These are phyloP conservation scores for Tuber melanosporum DNA, from an alignment of 495 filamentous ascomycete species.

Conservation along the genomic window DNA sequence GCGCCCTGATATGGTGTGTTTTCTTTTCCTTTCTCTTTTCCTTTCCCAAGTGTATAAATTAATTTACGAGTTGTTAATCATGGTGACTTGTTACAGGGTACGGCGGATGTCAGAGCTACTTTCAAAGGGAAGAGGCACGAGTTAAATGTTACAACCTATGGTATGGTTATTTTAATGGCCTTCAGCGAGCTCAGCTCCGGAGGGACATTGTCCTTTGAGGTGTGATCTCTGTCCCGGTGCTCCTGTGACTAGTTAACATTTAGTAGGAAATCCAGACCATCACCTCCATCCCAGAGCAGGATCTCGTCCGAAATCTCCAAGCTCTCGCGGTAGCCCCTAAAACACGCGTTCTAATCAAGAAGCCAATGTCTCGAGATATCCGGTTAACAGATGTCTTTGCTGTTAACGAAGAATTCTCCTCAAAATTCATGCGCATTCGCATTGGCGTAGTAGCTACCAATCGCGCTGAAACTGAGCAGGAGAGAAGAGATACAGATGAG, in stretches of 20 bases:
- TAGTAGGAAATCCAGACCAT: slow-evolving; percentile 67
- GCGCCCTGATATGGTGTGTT: slow-evolving; percentile 56
- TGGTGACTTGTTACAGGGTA: slow-evolving; percentile 51
- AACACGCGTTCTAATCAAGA: slow-evolving; percentile 72
- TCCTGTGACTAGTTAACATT: slow-evolving; percentile 6
- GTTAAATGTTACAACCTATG: slow-evolving; percentile 85
- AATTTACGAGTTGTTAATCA: not conserved
- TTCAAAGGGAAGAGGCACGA: slow-evolving; percentile 72
- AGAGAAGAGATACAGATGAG: slow-evolving; percentile 78
- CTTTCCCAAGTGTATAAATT: not conserved
- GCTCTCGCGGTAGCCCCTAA: slow-evolving; percentile 81
- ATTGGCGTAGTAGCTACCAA: slow-evolving; percentile 69
- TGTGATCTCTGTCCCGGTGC: not conserved
- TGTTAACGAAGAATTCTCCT: slow-evolving; percentile 78
- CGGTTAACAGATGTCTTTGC: slow-evolving; percentile 72
- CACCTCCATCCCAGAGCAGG: slow-evolving; percentile 72
- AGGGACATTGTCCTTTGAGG: slow-evolving; percentile 59
- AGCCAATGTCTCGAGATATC: slow-evolving; percentile 74
- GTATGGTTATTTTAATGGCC: slow-evolving; percentile 78
- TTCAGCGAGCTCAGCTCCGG: slow-evolving; percentile 73
- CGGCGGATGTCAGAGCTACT: slow-evolving; percentile 64
- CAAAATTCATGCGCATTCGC: slow-evolving; percentile 78
- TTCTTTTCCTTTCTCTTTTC: not conserved
- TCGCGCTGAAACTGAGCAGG: slow-evolving; percentile 76
- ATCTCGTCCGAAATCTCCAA: slow-evolving; percentile 75